Conservation (phyloP, 1,139 yeast genomes). For the Pichia sp. region DNA sequence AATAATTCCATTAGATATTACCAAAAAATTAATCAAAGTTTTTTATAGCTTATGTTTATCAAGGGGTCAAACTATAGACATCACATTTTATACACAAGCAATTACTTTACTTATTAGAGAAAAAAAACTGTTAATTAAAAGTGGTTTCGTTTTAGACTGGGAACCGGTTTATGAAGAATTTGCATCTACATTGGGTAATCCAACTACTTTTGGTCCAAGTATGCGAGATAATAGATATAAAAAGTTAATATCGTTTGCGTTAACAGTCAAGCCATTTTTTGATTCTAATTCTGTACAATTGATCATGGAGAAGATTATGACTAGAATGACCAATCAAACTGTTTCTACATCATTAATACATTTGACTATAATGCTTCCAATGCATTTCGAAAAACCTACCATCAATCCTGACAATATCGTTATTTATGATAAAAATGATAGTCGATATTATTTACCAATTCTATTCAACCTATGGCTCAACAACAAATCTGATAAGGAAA, state of each 20-base stretch:
- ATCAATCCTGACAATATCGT: slow-evolving; percentile 15
- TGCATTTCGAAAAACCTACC: slow-evolving; percentile 21
- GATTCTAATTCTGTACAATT: slow-evolving; percentile 27
- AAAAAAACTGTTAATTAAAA: slow-evolving; percentile 35
- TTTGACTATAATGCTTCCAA: slow-evolving; percentile 50
- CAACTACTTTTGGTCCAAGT: slow-evolving; percentile 36
- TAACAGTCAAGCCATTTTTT: slow-evolving; percentile 36
- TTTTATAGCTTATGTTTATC: slow-evolving; percentile 69
- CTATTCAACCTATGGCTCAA: slow-evolving; percentile 75
- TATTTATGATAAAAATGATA: slow-evolving; percentile 35
- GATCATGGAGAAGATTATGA: slow-evolving; percentile 31
- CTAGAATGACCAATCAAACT: slow-evolving; percentile 49
- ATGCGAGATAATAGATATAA: slow-evolving; percentile 33
- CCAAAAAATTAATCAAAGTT: slow-evolving; percentile 60
- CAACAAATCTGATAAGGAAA: slow-evolving; percentile 52
- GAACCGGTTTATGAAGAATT: slow-evolving; percentile 38
- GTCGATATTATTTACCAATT: slow-evolving; percentile 54
- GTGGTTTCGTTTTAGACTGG: slow-evolving; percentile 49
- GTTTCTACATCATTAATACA: slow-evolving; percentile 55
- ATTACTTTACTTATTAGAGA: slow-evolving; percentile 55
- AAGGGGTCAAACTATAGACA: slow-evolving; percentile 65
- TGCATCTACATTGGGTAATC: slow-evolving; percentile 42
- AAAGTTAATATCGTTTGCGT: slow-evolving; percentile 34
- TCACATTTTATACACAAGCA: slow-evolving; percentile 58
- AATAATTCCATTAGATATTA: slow-evolving; percentile 64